Evolutionary conservation across 352 stramenopile species (phyloP), one percentile per base, ranked within the genome.

Genomic region (Nothophytophthora sp.): DNA sequence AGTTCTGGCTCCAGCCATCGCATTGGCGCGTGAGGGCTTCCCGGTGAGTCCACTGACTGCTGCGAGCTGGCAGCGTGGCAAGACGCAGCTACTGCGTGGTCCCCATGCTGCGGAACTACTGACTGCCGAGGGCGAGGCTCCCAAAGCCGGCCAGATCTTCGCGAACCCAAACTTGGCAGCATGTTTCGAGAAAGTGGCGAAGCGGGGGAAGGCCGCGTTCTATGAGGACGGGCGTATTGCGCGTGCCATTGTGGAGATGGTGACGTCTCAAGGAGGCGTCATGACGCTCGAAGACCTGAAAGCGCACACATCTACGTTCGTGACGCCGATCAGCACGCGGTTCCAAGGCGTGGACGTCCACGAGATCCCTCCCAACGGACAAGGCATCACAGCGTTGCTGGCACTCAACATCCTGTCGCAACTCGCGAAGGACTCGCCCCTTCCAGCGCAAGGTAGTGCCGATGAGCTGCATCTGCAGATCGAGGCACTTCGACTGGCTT

Each of bases 321-420:
- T 97, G 22, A 79, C 93, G 48, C 90, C 95, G 2, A 98, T 98
- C 40, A 86, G 75, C 28, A 90, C 86, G 20, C 63, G 72, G 13
- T 98, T 98, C 67, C 69, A 76, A 37, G 78, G 81, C 3, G 62
- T 97, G 16, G 70, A 92, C 20, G 67, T 99, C n/a, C 94, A 97
- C 67, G 92, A 99, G 71, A 87, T 98, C 30, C 96, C 95, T 8
- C 96, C 96, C 1, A 98, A 98, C 63, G 95, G 95, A 40, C 95
- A 99, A 68, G 96, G 96, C n/a, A 96, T 99, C 63, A 92, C 93
- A 16, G 96, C 86, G 28, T 69, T 99, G 6, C 81, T 99, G 38
- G 96, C 95, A 37, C 78, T 99, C 23, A 97, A 97, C 40, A 92
- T 97, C 39, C 74, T 99, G 18, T 64, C 76, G 54, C 55, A 90